Conservation (phyloP, 768 basidiomycete genomes). For the Coprinellus micaceus region DNA sequence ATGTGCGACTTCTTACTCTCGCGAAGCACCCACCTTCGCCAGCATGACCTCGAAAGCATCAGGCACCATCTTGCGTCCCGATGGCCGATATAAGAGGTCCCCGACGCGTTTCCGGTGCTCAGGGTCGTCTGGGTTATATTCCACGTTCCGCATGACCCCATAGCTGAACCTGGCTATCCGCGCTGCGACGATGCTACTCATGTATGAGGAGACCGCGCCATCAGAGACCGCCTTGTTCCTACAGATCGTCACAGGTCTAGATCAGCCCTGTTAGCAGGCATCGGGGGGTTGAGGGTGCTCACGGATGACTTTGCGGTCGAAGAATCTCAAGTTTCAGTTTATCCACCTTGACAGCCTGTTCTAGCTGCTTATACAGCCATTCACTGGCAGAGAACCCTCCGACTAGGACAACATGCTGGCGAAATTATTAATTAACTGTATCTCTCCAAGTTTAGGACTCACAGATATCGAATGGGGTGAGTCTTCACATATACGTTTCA, state of each 20-base stretch:
- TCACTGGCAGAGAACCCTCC: slow-evolving; percentile 54
- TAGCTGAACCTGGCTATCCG: slow-evolving; percentile 16
- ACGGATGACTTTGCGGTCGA: slow-evolving; percentile 49
- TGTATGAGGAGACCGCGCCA: slow-evolving; percentile 18
- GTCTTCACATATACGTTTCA: slow-evolving; percentile 15
- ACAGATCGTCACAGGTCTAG: neutral
- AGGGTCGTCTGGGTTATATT: slow-evolving; percentile 9
- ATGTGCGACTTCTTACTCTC: too few species aligned
- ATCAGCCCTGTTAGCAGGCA: too few species aligned
- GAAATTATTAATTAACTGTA: neutral
- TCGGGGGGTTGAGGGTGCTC: slow-evolving; percentile 12
- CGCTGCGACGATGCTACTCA: slow-evolving; percentile 12
- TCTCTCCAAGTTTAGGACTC: neutral
- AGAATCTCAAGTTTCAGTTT: slow-evolving; percentile 32
- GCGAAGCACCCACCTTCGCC: neutral
- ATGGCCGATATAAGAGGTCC: neutral
- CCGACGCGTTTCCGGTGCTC: slow-evolving; percentile 9
- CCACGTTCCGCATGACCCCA: slow-evolving; percentile 6
- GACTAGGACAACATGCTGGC: slow-evolving; percentile 40
- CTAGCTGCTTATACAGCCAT: slow-evolving; percentile 42
- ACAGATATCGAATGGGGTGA: slow-evolving; percentile 14
- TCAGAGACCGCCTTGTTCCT: slow-evolving; percentile 26
- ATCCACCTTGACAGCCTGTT: slow-evolving; percentile 24
- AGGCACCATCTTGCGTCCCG: slow-evolving; percentile 7
- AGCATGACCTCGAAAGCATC: slow-evolving; percentile 13